Evolutionary conservation across 2,329 filamentous ascomycete genomes (phyloP), one percentile per base, ranked within the genome.

Genomic region (Phialophora expanda): DNA sequence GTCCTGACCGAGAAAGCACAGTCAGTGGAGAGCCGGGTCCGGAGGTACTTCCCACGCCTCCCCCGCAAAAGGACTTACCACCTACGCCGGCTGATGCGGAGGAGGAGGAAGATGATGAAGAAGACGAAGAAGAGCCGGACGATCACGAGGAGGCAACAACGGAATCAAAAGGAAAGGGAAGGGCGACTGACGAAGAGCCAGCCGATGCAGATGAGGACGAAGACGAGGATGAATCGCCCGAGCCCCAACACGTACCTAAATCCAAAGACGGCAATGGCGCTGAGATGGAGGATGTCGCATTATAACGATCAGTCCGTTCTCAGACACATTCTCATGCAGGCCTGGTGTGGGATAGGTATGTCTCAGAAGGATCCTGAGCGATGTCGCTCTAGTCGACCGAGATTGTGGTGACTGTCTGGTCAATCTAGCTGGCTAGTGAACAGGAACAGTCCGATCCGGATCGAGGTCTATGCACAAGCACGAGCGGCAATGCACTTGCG

Each of bases 281-380:
- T 44, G 74, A 74, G 11, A 67, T 70, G 62, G 70, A 68, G 41
- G 74, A 76, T 62, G 72, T 75, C 54, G 70, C 67, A 68, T 61
- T 73, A 55, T 73, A 67, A 41, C 20, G 28, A 44, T 4, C 8
- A 6, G 9, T 54, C 7, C 14, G 24, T 22, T 48, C 32, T 54
- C 24, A 26, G 22, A 26, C 11, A 24, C 11, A 4, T 46, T 14
- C 48, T 51, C 22, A 32, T 3, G 5, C 22, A 48, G 8, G 44
- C n/a, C 41, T 30, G n/a, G 24, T 26, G 26, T 61, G 50, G n/a
- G 50, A 12, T 32, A 32, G 26, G 4, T 12, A 7, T 24, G 9
- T 56, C 50, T 6, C n/a, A 34, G 38, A 44, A 44, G 17, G 24
- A 38, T 44, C 24, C 32, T 9, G 11, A 38, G 8, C 38, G 38